Evolutionary conservation across 2,329 filamentous ascomycete species (phyloP).

Genomic region (Rutstroemia sp.): DNA sequence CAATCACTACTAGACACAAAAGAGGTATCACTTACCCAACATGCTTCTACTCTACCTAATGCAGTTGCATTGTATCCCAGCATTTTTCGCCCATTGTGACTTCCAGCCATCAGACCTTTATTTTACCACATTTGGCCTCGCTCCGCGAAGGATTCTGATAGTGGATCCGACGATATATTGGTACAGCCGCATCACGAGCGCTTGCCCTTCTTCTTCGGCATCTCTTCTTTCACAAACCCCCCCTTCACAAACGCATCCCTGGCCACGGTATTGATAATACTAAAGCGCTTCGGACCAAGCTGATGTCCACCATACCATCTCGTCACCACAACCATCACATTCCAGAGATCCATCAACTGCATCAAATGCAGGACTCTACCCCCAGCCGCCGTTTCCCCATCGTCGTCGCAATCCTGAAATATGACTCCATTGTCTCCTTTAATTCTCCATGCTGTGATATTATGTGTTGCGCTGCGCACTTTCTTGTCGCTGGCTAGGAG

Average conservation of each 20-base stretch:
- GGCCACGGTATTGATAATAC: constrained; percentile 80
- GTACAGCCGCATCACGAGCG: too few species aligned
- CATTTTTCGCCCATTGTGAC: too few species aligned
- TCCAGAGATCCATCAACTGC: constrained; percentile 92
- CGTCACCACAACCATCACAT: constrained; percentile 86
- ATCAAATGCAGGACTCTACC: constrained; percentile 79
- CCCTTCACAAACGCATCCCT: constrained; percentile 77
- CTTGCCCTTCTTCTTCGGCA: constrained; percentile 35
- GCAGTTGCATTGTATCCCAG: too few species aligned
- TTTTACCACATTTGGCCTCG: too few species aligned
- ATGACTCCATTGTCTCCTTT: constrained; percentile 44
- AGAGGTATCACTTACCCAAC: too few species aligned
- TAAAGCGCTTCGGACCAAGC: constrained; percentile 81
- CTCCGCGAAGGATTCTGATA: too few species aligned
- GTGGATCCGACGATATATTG: too few species aligned
- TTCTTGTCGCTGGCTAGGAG: constrained; percentile 78
- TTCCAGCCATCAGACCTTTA: too few species aligned
- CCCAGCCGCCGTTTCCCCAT: constrained; percentile 90
- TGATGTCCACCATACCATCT: constrained; percentile 93
- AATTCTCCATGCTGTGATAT: constrained; percentile 92
- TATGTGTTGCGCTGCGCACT: constrained; percentile 82
- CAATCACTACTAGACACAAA: too few species aligned
- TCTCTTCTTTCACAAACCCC: constrained; percentile 50
- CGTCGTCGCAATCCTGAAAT: constrained; percentile 91
- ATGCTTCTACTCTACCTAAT: too few species aligned